Evolutionary conservation across 129 eudicot species (phyloP).

Genomic region (Sambucus nigra): DNA sequence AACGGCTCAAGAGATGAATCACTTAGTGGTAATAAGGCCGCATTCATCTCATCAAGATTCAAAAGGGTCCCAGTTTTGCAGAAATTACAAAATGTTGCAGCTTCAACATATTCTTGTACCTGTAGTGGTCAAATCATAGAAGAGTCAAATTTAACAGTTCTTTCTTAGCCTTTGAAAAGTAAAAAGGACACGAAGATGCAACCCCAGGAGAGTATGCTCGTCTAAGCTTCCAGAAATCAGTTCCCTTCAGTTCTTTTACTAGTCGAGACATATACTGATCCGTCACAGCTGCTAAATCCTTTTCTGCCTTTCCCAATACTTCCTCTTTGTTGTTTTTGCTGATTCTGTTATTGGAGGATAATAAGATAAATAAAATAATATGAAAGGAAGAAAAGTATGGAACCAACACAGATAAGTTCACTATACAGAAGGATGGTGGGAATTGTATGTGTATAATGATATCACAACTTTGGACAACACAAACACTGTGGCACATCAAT

Average conservation of each 20-base stretch:
- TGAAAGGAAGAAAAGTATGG: background rate
- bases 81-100: constrained; percentile 83
- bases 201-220: constrained; percentile 99
- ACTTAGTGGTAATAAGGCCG: constrained; percentile 62
- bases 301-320: constrained; percentile 79
- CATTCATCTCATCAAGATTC: constrained; percentile 76
- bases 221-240: constrained; percentile 94
- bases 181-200: constrained; percentile 10
- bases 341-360: constrained; percentile 39
- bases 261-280: constrained; percentile 60
- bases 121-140: constrained; percentile 21
- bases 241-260: constrained; percentile 73
- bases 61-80: constrained; percentile 68
- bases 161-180: background rate
- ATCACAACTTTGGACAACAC: background rate
- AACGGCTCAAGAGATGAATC: constrained; percentile 86
- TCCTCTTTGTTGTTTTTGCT: constrained; percentile 73
- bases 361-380: constrained; percentile 10
- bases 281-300: constrained; percentile 71
- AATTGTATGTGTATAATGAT: background rate
- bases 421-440: background rate
- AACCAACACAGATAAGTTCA: background rate
- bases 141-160: background rate
- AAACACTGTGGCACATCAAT: too few relatives aligned
- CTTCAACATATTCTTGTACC: constrained; percentile 95